Percentiles rank a stretch among this genome's conserved stretches.
Evolutionary conservation across 2,329 filamentous ascomycete species (phyloP).

Genomic region (Apiospora saccharicola): DNA sequence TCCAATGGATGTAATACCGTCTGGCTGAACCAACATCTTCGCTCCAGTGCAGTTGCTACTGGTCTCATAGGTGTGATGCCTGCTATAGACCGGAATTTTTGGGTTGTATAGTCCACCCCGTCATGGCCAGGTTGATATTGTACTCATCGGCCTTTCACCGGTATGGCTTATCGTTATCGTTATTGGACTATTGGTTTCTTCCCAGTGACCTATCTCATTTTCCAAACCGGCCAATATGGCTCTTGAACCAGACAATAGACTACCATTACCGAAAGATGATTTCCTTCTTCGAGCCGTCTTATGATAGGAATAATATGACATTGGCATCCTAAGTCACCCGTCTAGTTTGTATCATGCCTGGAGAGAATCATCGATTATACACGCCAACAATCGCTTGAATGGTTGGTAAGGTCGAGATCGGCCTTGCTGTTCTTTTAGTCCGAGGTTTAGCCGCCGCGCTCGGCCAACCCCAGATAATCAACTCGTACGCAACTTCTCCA

Average conservation of each 20-base stretch:
- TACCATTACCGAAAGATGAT: constrained; percentile 8
- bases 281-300: not conserved
- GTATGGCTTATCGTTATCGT: constrained; percentile 4
- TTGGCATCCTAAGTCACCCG: not conserved
- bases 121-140: not conserved
- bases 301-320: constrained; percentile 16
- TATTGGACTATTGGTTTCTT: not conserved
- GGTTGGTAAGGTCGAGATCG: not conserved
- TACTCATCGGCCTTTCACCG: not conserved
- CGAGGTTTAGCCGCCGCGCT: not conserved
- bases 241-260: constrained; percentile 8
- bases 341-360: not conserved
- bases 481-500: constrained; percentile 15
- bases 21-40: constrained; percentile 5
- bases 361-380: not conserved
- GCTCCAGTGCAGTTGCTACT: constrained; percentile 17
- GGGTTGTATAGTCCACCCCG: not conserved
- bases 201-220: not conserved
- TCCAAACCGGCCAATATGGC: constrained; percentile 7
- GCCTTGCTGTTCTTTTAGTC: not conserved
- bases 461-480: constrained; percentile 14
- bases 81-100: not conserved
- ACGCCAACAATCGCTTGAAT: not conserved
- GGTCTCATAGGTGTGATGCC: not conserved
- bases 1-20: not conserved